Evolutionary conservation across 148 eudicot species (phyloP), one percentile per base, ranked within the genome.

Genomic region (Polygonum aviculare): DNA sequence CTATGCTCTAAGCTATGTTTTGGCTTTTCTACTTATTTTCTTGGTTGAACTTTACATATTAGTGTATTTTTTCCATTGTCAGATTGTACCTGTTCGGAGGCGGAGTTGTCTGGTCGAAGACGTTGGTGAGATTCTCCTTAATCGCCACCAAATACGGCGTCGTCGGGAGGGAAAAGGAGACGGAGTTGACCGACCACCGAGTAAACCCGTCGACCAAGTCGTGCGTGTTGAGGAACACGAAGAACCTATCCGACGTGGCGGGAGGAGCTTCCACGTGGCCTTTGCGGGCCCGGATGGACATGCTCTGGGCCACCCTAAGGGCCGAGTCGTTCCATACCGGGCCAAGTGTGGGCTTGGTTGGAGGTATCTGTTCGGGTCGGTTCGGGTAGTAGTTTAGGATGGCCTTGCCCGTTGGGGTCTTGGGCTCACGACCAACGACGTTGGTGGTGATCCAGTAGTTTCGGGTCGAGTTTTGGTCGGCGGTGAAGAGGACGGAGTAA

Each of bases 341-440:
- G 6, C 97, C 93, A 0, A 71, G 31, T 1, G 91, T 88, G 7
- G 93, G 95, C 8, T 51, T 48, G 0, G 92, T 91, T 2, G 93
- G 89, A 7, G 97, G 78, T 12, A 5, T 38, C 47, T 62, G 22
- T 7, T 77, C 31, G 16, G 78, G 91, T 74, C 83, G 85, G 82
- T 94, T 94, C 1, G 94, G 95, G 78, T 84, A 83, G 86, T 91
- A 94, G 77, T 94, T 91, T 45, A 94, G 78, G 70, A 91, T 84
- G 76, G 90, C 97, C 40, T 82, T 70, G 10, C 93, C 98, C 9
- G 87, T 85, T 15, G 97, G 88, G 0, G 98, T 91, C 2, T 62
- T 76, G 63, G 82, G 90, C 70, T 72, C 78, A 2, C 98, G 80
- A 73, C 88, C 77, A 3, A 94, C 98, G 22, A 91, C 81, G 73